Conservation (phyloP, 352 stramenopile species). For the Pythium volutum region DNA sequence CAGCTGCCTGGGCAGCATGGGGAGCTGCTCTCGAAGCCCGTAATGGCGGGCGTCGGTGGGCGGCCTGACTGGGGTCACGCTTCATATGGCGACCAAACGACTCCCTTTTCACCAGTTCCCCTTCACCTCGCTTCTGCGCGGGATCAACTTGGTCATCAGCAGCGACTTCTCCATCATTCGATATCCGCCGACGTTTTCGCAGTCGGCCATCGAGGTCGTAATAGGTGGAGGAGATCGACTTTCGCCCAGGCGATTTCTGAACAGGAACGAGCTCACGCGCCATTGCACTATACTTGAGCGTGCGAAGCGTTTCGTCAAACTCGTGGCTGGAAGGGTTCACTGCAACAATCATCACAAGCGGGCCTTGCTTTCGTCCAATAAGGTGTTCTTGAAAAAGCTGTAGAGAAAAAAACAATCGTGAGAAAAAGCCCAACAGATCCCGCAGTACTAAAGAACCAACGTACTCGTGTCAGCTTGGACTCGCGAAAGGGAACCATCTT, state of each 20-base stretch:
- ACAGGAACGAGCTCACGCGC: slow-evolving; percentile 89
- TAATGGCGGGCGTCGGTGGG: slow-evolving; percentile 12
- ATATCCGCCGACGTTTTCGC: slow-evolving; percentile 22
- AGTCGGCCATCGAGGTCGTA: slow-evolving; percentile 31
- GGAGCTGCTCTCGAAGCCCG: slow-evolving; percentile 1
- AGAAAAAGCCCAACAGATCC: background rate
- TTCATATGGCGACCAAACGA: slow-evolving; percentile 29
- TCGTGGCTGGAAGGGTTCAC: slow-evolving; percentile 92
- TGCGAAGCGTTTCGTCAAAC: slow-evolving; percentile 96
- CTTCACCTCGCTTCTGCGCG: background rate
- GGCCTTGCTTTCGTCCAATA: slow-evolving; percentile 71
- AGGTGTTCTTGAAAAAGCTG: slow-evolving; percentile 96
- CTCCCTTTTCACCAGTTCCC: slow-evolving; percentile 7
- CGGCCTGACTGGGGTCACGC: slow-evolving; percentile 4
- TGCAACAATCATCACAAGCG: slow-evolving; percentile 96
- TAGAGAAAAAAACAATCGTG: background rate
- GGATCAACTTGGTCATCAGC: slow-evolving; percentile 1
- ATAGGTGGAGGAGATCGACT: slow-evolving; percentile 30
- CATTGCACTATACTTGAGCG: slow-evolving; percentile 92
- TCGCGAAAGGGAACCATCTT: slow-evolving; percentile 97
- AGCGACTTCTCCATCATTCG: slow-evolving; percentile 8
- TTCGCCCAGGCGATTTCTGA: slow-evolving; percentile 31
- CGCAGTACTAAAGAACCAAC: too few species aligned
- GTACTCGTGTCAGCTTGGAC: slow-evolving; percentile 92
- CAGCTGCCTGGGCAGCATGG: background rate